These are phyloP conservation scores for Carallia pectinifolia DNA, from an alignment of 345 rosid genomes.

Conservation along the genomic window DNA sequence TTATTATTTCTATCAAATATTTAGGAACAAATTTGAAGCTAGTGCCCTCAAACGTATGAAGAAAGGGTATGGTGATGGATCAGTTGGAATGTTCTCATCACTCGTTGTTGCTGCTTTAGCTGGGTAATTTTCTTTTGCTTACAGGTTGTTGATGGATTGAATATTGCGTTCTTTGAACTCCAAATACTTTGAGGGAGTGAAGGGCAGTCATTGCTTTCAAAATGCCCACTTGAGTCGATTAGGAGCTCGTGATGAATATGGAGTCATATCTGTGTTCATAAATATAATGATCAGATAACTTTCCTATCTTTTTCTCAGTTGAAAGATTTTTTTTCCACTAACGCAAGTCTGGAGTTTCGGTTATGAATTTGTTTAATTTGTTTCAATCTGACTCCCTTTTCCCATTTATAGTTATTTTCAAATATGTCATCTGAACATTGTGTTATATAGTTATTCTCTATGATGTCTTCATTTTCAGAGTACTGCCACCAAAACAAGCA, in stretches of 20 bases:
- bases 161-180: neutral
- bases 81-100: slow-evolving; percentile 93
- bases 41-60: slow-evolving; percentile 52
- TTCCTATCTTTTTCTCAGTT: too few relatives aligned
- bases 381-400: too few relatives aligned
- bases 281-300: too few relatives aligned
- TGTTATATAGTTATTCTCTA: neutral
- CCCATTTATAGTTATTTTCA: neutral
- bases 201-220: neutral
- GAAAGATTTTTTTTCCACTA: too few relatives aligned
- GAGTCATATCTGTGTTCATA: too few relatives aligned
- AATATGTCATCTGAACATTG: neutral
- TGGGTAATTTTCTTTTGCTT: slow-evolving; percentile 50
- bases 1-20: slow-evolving; percentile 99
- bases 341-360: too few relatives aligned
- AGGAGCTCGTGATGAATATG: neutral
- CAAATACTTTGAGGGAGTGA: neutral
- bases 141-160: neutral
- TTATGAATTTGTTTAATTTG: too few relatives aligned
- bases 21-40: slow-evolving; percentile 85
- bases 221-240: neutral
- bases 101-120: slow-evolving; percentile 91
- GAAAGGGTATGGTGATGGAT: slow-evolving; percentile 86
- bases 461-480: neutral
- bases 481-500: too few relatives aligned